A percentile compares a stretch with the other conserved stretches of the same genome.
These are phyloP conservation scores for Babesia sp. DNA, from an alignment of 169 alveolate genomes.

Conservation along the genomic window DNA sequence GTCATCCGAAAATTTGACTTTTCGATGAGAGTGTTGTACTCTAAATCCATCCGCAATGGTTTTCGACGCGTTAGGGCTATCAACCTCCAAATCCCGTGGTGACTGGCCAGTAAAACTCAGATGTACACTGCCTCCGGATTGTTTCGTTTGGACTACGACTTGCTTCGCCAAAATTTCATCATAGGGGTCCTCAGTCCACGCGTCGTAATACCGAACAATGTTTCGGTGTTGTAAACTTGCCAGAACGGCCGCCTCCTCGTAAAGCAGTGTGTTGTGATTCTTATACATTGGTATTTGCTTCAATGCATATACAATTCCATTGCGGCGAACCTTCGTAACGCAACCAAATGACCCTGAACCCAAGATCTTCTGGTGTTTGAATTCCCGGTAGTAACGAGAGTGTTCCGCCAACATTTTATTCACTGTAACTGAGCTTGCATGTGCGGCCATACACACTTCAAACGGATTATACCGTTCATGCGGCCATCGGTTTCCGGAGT, in stretches of 20 bases:
- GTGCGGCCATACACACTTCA: neutral
- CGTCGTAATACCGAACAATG: constrained; percentile 83
- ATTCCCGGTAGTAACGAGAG: constrained; percentile 77
- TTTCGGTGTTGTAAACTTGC: constrained; percentile 82
- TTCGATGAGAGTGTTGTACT: neutral
- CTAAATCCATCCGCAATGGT: neutral
- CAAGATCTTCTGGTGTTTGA: constrained; percentile 72
- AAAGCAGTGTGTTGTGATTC: constrained; percentile 45
- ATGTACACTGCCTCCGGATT: neutral
- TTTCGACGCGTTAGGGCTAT: neutral
- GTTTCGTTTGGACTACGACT: constrained; percentile 2
- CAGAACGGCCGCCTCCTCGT: constrained; percentile 82
- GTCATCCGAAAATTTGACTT: neutral
- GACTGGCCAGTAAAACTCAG: neutral
- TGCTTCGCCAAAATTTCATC: constrained; percentile 54
- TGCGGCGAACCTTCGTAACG: constrained; percentile 78
- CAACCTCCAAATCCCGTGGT: neutral
- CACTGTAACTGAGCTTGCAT: neutral
- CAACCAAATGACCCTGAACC: constrained; percentile 86
- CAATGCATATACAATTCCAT: constrained; percentile 76
- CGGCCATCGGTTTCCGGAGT: neutral
- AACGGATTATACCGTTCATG: neutral
- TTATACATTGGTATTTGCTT: constrained; percentile 71
- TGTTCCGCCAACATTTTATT: constrained; percentile 31
- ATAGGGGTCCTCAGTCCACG: constrained; percentile 80